These are phyloP conservation scores for Nephelium lappaceum DNA, from an alignment of 345 rosid species.

Conservation along the genomic window DNA sequence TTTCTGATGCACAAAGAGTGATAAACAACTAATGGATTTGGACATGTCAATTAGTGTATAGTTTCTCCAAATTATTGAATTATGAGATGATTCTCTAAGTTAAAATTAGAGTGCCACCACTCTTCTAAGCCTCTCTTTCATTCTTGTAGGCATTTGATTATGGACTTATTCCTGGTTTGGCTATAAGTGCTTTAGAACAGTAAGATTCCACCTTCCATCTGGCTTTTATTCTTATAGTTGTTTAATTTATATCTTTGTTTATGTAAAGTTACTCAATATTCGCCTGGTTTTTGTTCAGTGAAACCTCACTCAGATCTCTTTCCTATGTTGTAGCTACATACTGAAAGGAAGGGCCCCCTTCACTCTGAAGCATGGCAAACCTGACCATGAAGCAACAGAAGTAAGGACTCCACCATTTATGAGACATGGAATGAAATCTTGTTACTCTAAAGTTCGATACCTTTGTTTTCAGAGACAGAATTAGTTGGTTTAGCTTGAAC, in stretches of 20 bases:
- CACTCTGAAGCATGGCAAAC: constrained; percentile 88
- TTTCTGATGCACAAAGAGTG: neutral
- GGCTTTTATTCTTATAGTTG: constrained; percentile 1
- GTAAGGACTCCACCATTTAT: constrained; percentile 41
- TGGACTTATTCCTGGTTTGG: constrained; percentile 88
- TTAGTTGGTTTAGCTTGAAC: neutral
- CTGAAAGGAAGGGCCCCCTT: constrained; percentile 72
- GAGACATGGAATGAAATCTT: constrained; percentile 1
- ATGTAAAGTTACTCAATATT: constrained; percentile 1
- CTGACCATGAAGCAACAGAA: constrained; percentile 86
- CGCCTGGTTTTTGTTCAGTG: neutral
- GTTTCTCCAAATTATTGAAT: neutral
- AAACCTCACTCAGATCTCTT: constrained; percentile 14
- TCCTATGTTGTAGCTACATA: constrained; percentile 62
- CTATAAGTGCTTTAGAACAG: constrained; percentile 79
- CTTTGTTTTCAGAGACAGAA: neutral
- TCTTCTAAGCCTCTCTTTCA: constrained; percentile 24
- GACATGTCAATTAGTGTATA: neutral
- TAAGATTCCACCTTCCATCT: constrained; percentile 42
- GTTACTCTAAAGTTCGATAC: neutral
- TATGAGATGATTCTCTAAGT: neutral
- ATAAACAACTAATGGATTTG: neutral
- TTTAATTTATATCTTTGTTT: constrained; percentile 12
- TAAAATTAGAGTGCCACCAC: neutral
- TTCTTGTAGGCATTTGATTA: constrained; percentile 75